Percentiles rank a stretch among this genome's conserved stretches.
These are phyloP conservation scores for Aspergillus diversus DNA, from an alignment of 495 filamentous ascomycete genomes.

Conservation along the genomic window DNA sequence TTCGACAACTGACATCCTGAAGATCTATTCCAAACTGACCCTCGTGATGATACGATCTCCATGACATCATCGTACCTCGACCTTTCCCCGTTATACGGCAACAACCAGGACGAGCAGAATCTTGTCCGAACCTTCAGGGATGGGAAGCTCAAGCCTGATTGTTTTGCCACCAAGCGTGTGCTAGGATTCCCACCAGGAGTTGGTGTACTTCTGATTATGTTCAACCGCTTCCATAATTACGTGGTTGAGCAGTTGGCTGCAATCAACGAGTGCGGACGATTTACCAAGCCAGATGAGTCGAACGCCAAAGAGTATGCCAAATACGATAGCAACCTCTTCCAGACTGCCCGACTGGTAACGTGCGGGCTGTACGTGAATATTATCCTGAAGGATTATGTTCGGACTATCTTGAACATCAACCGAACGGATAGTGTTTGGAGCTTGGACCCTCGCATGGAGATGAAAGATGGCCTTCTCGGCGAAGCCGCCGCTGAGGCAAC, in stretches of 20 bases:
- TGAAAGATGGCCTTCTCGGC: constrained; percentile 41
- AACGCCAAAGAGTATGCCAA: constrained; percentile 58
- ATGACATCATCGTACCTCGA: constrained; percentile 86
- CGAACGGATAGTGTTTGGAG: constrained; percentile 72
- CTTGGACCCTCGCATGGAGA: constrained; percentile 70
- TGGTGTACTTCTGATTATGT: constrained; percentile 71
- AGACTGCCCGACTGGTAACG: constrained; percentile 71
- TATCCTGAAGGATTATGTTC: constrained; percentile 76
- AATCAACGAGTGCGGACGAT: constrained; percentile 64
- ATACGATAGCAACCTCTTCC: constrained; percentile 78
- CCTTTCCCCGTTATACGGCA: constrained; percentile 83
- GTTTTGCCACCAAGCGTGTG: constrained; percentile 75
- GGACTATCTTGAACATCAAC: constrained; percentile 80
- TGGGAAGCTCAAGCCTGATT: constrained; percentile 83
- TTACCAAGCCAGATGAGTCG: constrained; percentile 53
- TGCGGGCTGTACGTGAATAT: constrained; percentile 81
- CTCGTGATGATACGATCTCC: constrained; percentile 58
- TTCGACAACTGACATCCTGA: constrained; percentile 27
- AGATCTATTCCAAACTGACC: constrained; percentile 68
- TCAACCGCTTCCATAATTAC: constrained; percentile 79
- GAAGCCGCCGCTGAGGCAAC: constrained; percentile 42
- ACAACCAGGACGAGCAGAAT: constrained; percentile 74
- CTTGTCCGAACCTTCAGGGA: constrained; percentile 76
- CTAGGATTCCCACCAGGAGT: constrained; percentile 86
- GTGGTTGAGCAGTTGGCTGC: constrained; percentile 60